phyloP scores from a whole-genome alignment of 2,329 filamentous ascomycete species.

The Monilinia aucupariae region DNA sequence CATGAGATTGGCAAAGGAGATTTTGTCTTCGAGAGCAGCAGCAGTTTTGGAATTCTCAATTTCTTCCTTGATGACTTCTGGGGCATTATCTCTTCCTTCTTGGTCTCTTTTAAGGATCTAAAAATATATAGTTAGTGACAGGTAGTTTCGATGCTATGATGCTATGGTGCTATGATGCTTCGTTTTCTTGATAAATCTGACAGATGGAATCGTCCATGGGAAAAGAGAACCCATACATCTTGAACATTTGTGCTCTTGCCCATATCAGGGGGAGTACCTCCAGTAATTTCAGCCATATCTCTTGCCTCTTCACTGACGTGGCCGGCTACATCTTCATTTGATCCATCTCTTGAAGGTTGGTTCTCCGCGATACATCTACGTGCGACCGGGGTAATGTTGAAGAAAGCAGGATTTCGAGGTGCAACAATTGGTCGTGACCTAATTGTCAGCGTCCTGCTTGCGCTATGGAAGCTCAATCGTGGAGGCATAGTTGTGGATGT shows the following conservation, averaged over 20 bases:
- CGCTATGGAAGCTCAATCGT: constrained; percentile 46
- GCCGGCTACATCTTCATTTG: constrained; percentile 49
- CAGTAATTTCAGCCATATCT: constrained; percentile 52
- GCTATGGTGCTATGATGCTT: constrained; percentile 23
- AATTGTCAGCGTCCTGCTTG: constrained; percentile 40
- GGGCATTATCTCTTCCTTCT: constrained; percentile 55
- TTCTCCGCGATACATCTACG: constrained; percentile 33
- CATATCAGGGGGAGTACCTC: constrained; percentile 54
- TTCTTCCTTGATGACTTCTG: constrained; percentile 60
- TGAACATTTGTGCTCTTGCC: constrained; percentile 61
- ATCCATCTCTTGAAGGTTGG: constrained; percentile 35
- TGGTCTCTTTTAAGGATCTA: constrained; percentile 61
- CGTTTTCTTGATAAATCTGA: neutral
- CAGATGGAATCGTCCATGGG: neutral
- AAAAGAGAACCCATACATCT: constrained; percentile 46
- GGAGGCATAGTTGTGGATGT: constrained; percentile 46
- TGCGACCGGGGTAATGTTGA: constrained; percentile 21
- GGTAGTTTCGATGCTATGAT: constrained; percentile 21
- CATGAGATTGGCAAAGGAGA: constrained; percentile 32
- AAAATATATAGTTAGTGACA: constrained; percentile 19
- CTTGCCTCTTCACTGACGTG: constrained; percentile 62
- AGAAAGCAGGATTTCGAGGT: constrained; percentile 27
- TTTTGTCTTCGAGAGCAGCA: constrained; percentile 23
- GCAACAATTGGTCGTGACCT: constrained; percentile 37
- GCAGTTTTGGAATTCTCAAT: constrained; percentile 34